These are phyloP conservation scores for Fusarium sp. DNA, from an alignment of 2,329 filamentous ascomycete genomes.

Conservation along the genomic window DNA sequence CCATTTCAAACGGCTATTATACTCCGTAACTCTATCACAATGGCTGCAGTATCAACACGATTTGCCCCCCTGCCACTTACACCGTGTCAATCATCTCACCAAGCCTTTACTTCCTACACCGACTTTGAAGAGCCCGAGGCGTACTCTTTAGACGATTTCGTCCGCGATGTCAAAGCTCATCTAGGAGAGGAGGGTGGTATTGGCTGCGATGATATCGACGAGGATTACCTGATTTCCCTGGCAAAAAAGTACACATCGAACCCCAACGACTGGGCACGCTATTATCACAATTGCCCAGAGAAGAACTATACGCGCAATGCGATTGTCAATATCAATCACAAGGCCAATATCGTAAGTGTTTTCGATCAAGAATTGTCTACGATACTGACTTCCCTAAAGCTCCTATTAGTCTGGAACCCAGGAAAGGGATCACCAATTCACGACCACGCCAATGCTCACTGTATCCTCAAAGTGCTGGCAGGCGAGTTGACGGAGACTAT, in stretches of 20 bases:
- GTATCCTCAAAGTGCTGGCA: conserved; percentile 8
- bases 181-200: neutral
- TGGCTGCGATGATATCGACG: conserved; percentile 5
- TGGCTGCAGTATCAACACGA: conserved; percentile 8
- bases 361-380: accelerated
- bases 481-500: conserved; percentile 9
- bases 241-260: conserved; percentile 2
- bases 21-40: neutral
- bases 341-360: neutral
- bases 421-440: conserved; percentile 13
- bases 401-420: conserved; percentile 11
- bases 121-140: neutral
- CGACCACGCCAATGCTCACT: conserved; percentile 14
- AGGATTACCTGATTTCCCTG: conserved; percentile 1
- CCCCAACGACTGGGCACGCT: conserved; percentile 7
- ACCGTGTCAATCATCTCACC: neutral
- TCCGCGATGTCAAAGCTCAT: neutral
- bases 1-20: no score
- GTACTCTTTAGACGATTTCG: neutral
- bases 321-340: conserved; percentile 2
- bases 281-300: conserved; percentile 8
- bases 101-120: neutral
- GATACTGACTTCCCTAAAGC: neutral
- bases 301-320: conserved; percentile 12
- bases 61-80: conserved; percentile 1